Evolutionary conservation across 2,329 filamentous ascomycete species (phyloP).

Genomic region (Emergomyces orientalis): DNA sequence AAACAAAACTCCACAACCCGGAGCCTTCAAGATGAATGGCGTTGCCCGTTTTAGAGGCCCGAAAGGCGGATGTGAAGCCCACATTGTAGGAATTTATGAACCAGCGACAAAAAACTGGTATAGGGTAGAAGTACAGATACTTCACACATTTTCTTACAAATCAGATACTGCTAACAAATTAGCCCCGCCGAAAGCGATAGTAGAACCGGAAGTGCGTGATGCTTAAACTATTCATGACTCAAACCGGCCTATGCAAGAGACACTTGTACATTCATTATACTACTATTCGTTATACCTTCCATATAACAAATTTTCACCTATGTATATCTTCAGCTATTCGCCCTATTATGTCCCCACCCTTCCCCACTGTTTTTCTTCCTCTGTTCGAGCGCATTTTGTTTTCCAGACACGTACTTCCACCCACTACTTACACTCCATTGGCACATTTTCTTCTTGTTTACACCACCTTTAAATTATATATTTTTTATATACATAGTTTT

Average conservation of each 20-base stretch:
- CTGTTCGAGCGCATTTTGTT: not conserved
- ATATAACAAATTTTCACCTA: not conserved
- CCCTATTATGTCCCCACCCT: too few species aligned
- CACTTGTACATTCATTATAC: not conserved
- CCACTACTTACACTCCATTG: not conserved
- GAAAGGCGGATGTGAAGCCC: slow-evolving; percentile 8
- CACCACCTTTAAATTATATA: not conserved
- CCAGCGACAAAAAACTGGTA: slow-evolving; percentile 1
- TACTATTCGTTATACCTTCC: not conserved
- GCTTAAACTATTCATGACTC: not conserved
- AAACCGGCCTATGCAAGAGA: not conserved
- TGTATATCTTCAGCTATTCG: not conserved
- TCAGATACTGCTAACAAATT: not conserved
- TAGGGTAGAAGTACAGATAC: slow-evolving; percentile 2
- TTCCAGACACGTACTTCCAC: not conserved
- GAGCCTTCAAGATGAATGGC: slow-evolving; percentile 6
- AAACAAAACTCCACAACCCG: slow-evolving; percentile 2
- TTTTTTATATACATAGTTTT: not conserved
- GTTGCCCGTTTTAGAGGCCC: slow-evolving; percentile 7
- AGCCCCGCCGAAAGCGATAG: not conserved
- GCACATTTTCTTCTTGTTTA: not conserved
- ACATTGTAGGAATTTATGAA: slow-evolving; percentile 6
- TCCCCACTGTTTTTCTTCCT: not conserved
- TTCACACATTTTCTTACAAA: not conserved
- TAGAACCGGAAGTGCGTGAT: not conserved